A percentile compares a stretch with the other conserved stretches of the same genome.
phyloP scores from a whole-genome alignment of 1,284 basidiomycete species.

The Fistulinella cinereoalba region DNA sequence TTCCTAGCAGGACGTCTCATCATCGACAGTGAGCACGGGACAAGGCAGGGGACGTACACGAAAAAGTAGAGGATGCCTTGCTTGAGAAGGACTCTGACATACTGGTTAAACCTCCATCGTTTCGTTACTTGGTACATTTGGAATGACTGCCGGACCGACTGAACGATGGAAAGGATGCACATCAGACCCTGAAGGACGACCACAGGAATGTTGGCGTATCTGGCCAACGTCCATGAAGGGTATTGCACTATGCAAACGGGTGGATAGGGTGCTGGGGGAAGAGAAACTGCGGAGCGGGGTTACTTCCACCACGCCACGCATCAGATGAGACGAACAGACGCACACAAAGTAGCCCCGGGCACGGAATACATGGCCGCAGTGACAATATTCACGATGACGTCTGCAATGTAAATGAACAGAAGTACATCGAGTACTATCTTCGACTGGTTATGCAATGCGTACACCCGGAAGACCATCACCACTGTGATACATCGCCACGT shows the following conservation, averaged over 20 bases:
- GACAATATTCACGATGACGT: not conserved
- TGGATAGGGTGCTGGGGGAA: conserved; percentile 5
- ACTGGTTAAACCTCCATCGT: conserved; percentile 9
- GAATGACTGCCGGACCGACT: conserved; percentile 1
- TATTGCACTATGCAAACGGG: conserved; percentile 5
- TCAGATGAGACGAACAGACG: no score
- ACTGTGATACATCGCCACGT: not conserved
- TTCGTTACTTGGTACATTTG: not conserved
- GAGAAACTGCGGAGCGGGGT: no score
- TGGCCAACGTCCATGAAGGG: conserved; percentile 8
- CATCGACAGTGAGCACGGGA: no score
- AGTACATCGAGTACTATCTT: conserved; percentile 3
- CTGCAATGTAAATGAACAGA: not conserved
- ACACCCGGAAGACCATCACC: conserved; percentile 11
- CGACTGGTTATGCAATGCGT: conserved; percentile 8
- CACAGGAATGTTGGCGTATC: conserved; percentile 3
- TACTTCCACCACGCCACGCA: no score
- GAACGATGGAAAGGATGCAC: conserved; percentile 6
- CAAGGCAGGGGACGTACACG: conserved; percentile 4
- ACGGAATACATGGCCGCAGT: not conserved
- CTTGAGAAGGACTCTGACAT: conserved; percentile 3
- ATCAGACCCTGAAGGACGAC: conserved; percentile 8
- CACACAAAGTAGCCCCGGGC: not conserved
- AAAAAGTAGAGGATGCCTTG: conserved; percentile 14
- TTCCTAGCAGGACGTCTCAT: not conserved